Evolutionary conservation across 2,329 filamentous ascomycete genomes (phyloP), one percentile per base, ranked within the genome.

Genomic region (Aspergillus quadrilineatus): DNA sequence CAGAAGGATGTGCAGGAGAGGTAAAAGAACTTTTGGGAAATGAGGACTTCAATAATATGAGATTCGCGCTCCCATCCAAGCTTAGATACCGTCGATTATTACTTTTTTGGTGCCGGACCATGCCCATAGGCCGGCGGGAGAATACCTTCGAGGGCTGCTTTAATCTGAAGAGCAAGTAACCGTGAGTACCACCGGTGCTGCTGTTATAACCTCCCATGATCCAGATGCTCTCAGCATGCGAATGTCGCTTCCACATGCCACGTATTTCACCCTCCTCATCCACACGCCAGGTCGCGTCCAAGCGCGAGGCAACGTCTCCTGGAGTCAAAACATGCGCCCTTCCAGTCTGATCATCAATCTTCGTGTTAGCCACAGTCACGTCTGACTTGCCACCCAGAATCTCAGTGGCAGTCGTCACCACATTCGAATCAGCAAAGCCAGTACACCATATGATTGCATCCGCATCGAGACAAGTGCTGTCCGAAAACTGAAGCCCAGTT

Each of bases 401-500:
- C 17, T 67, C 67, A 1, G 62, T 60, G 0, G 68, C 69, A 1
- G 60, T 65, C 4, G 60, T 50, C 2, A 69, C 59, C 10, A 64
- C 65, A 47, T 79, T 64, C 30, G 57, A 60, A 56, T 76, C 71
- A 4, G 63, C 60, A 56, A 72, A 78, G 5, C 75, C 75, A 0
- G 75, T 78, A 57, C 74, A 77, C 74, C 75, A 77, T 3, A 77
- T 56, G 1, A 78, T 63, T 1, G 71, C 74, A 58, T 77, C 75
- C 0, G 67, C 68, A 1, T 74, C 71, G 10, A 72, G 44, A 1
- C 12, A 56, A 39, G 62, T 73, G 5, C 70, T 71, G 50, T 78
- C 75, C 0, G 65, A 69, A 28, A 77, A 67, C 6, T 34, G 56
- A 28, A 77, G 56, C 0, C 73, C 74, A 1, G 54, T 66, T 10